These are phyloP conservation scores for Trichoderma cornu-damae DNA, from an alignment of 2,329 filamentous ascomycete genomes.

Conservation along the genomic window DNA sequence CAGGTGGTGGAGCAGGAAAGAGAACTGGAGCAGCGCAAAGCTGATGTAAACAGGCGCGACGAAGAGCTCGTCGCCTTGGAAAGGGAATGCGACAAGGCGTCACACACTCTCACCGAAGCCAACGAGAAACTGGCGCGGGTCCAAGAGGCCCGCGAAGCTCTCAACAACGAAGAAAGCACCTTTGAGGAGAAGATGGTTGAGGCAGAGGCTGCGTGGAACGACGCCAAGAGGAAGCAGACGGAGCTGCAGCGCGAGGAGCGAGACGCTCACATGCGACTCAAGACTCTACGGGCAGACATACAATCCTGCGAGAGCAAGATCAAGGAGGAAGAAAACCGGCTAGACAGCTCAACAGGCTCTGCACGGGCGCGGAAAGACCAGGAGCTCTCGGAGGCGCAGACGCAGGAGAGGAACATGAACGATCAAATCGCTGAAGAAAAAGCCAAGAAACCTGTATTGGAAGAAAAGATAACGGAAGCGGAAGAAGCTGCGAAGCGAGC, in stretches of 20 bases:
- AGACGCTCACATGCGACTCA: conserved; percentile 56
- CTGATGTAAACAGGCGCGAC: conserved; percentile 27
- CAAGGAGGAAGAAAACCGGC: conserved; percentile 51
- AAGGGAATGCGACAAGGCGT: conserved; percentile 36
- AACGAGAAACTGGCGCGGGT: conserved; percentile 42
- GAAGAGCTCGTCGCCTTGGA: conserved; percentile 28
- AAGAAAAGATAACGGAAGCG: conserved; percentile 31
- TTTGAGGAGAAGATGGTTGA: conserved; percentile 40
- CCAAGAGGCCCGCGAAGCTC: conserved; percentile 36
- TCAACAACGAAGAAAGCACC: conserved; percentile 43
- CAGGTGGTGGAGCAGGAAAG: conserved; percentile 75
- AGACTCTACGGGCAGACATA: conserved; percentile 45
- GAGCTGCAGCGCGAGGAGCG: conserved; percentile 60
- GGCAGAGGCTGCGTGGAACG: conserved; percentile 49
- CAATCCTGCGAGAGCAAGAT: conserved; percentile 45
- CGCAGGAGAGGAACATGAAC: conserved; percentile 26
- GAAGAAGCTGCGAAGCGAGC: conserved; percentile 30
- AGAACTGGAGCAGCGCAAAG: conserved; percentile 36
- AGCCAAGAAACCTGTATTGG: conserved; percentile 32
- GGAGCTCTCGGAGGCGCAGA: conserved; percentile 37
- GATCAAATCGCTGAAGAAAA: conserved; percentile 28
- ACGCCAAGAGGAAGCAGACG: conserved; percentile 48
- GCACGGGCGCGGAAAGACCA: conserved; percentile 59
- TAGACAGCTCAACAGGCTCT: conserved; percentile 66
- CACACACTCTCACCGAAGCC: conserved; percentile 44